Base-by-base conservation (phyloP, 805 yeast species). In the Debaryomyces hansenii region DNA sequence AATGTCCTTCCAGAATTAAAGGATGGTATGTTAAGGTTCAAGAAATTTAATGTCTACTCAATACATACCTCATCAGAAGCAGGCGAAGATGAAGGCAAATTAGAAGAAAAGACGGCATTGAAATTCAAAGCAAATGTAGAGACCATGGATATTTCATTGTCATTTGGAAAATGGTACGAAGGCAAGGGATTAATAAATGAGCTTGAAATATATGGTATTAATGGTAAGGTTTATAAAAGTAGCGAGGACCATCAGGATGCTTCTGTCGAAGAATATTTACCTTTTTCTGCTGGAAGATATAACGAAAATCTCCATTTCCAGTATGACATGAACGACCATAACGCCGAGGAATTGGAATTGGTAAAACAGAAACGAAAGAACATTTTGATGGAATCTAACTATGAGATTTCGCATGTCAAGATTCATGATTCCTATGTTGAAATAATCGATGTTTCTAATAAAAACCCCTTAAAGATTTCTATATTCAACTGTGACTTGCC, bases 401-500 rank as follows among this genome's bases (percentile, higher is more conserved):
- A 72, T 49, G 60, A 58, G 27, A 53, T 72, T 21, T 60, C 61
- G 20, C 61, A 58, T 38, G 66, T 82, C 27, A 75, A 72, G 41
- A 74, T 85, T 7, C 76, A 66, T 35, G 86, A 83, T 57, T 76
- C 85, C 1, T 66, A 68, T 38, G 50, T 83, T 8, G 70, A 73
- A 46, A 56, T 77, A 1, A 59, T 58, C 52, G 70, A 69, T 41
- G 50, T 47, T 18, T 46, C 50, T 9, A 49, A 15, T 45, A 61
- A 37, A 5, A 29, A 33, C 18, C 78, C 80, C 0, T 51, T 79
- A 40, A 76, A 77, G 37, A 63, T 87, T 18, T 69, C 84, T 2
- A 67, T 87, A 1, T 87, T 84, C 63, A 83, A 82, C 54, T 74
- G 90, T 60, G 86, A 83, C 42, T 59, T 87, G 49, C 84, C 86